Evolutionary conservation across 768 basidiomycete genomes (phyloP).

Genomic region (Boletus barrowsii): DNA sequence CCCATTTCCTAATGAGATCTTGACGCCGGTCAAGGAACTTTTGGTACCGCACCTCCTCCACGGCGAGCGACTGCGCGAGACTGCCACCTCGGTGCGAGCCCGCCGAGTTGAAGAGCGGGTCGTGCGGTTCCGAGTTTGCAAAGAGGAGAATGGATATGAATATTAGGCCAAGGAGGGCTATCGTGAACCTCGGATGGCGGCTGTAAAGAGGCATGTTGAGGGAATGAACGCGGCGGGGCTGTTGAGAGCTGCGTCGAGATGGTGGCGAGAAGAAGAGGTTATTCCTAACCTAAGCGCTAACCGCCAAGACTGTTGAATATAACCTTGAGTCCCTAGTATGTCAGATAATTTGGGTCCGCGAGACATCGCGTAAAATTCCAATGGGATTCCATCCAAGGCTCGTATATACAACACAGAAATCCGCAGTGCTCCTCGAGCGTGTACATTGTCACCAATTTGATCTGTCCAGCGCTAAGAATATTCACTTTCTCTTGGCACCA

Average conservation of each 20-base stretch:
- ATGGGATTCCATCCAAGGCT: too few species aligned
- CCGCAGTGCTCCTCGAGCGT: too few species aligned
- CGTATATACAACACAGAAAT: too few species aligned
- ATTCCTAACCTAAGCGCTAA: too few species aligned
- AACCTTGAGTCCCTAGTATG: too few species aligned
- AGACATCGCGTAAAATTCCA: too few species aligned
- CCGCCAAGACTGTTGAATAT: too few species aligned
- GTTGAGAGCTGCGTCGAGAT: constrained; percentile 8
- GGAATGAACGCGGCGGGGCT: constrained; percentile 9
- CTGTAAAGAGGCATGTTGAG: constrained; percentile 25
- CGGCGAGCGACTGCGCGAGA: constrained; percentile 13
- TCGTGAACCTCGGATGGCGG: constrained; percentile 32
- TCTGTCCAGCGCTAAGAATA: too few species aligned
- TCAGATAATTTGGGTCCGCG: too few species aligned
- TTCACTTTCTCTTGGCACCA: too few species aligned
- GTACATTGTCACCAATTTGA: too few species aligned
- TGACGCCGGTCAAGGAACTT: constrained; percentile 40
- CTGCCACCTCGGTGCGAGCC: not conserved
- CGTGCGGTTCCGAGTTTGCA: constrained; percentile 15
- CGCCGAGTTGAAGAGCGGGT: constrained; percentile 2
- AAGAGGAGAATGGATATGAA: constrained; percentile 29
- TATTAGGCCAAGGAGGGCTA: constrained; percentile 25
- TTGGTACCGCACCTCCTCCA: constrained; percentile 36
- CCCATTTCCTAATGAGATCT: constrained; percentile 52
- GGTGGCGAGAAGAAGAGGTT: not conserved